Evolutionary conservation across 192 early-diverging fungal species (phyloP), one percentile per base, ranked within the genome.

Genomic region (Haplosporangium gracile): DNA sequence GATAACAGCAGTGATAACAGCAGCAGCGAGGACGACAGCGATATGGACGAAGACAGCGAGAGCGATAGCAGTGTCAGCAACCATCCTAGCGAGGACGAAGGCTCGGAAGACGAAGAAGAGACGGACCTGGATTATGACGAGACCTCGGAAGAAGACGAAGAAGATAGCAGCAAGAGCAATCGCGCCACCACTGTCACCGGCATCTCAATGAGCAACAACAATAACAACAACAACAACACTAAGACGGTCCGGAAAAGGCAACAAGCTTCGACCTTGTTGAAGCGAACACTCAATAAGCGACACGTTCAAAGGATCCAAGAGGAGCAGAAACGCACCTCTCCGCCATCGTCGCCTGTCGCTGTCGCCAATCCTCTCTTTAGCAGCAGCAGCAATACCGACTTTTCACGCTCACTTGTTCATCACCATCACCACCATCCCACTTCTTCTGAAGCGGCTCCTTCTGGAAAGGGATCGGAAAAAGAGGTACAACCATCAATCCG

Each of bases 21-120:
- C 47, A 81, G 74, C 80, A 81, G 65, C 40, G 68, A 81, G n/a
- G 39, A 60, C 60, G n/a, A 65, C 68, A 81, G 80, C 43, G 80
- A 81, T 9, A 26, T 75, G 49, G 80, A 81, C 38, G 73, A 81
- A 75, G 72, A 73, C 74, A 81, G 70, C 11, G 70, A 71, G 40
- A 78, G 82, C 57, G 82, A 85, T 45, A 85, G 82, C 74, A 85
- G 77, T 51, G 79, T 75, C 77, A 83, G 81, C 60, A 78, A 32
- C 13, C 60, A 75, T 45, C 38, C 51, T 43, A 78, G 47, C 9
- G 78, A 79, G 15, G 82, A 79, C 26, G 82, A 85, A 43, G 82
- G 74, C 13, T 75, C 72, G 2, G 82, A 79, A 20, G 76, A 74
- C 13, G 82, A 74, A 6, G 82, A 77, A 63, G 68, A 76, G 24